Base-by-base conservation (phyloP, 441 rosid genomes). In the Melastoma candidum region DNA sequence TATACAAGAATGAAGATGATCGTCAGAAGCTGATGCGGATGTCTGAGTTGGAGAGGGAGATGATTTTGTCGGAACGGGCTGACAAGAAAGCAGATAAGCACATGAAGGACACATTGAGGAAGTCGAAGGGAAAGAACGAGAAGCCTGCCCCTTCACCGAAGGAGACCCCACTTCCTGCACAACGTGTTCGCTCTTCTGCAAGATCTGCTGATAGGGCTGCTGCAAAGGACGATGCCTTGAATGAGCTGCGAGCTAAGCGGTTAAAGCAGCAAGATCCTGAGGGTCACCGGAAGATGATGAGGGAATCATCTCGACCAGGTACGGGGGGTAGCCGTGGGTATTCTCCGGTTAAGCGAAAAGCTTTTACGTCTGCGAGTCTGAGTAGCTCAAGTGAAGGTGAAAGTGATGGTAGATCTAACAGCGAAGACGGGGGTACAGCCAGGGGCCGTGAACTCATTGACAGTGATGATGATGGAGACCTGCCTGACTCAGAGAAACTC, bases 181-280 rank as follows among this genome's bases (percentile, higher is more conserved):
- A 84, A 1, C 74, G 85, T 22, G 86, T 87, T 29, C 85, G 97
- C 8, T 71, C 87, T 4, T 89, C 97, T 1, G 75, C 96, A 57
- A 83, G 99, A 66, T 86, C 93, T 58, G 87, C 97, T n/a, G 99
- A 93, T 72, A 69, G 93, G 71, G 79, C 92, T 0, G 83, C 96
- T 70, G 96, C 96, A 7, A 89, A 86, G 71, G 93, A 86, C 56
- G 96, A 80, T 77, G 96, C 95, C 1, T 47, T 89, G 60, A 89
- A 84, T 47, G 97, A 89, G 64, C 50, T 89, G 77, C 78, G 92
- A 72, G 96, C 99, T 8, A 89, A 86, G 63, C 83, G 95, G 46
- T 54, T 83, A 70, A 89, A 89, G 81, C 96, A 89, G 78, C 92
- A 86, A 71, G 95, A 93, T 56, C 95, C 97, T 0, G 85, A 82